Percentiles rank a stretch among this genome's conserved stretches.
phyloP scores from a whole-genome alignment of 129 eudicot species.

The Lonicera japonica region DNA sequence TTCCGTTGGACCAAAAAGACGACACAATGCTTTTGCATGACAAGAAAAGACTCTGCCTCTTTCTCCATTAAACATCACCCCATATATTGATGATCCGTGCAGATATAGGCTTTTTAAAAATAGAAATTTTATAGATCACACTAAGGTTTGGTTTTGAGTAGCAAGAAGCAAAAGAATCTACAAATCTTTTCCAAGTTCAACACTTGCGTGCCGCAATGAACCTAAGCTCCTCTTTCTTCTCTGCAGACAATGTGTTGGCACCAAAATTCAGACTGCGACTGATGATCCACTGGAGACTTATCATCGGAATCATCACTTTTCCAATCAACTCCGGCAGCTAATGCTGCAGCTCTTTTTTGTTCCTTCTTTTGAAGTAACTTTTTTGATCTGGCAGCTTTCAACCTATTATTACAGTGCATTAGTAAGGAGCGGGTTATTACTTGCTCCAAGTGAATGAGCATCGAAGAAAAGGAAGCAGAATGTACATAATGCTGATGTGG shows the following conservation, averaged over 20 bases:
- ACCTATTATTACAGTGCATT: conserved; percentile 36
- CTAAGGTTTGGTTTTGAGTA: background rate
- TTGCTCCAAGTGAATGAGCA: conserved; percentile 1
- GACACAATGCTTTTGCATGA: conserved; percentile 17
- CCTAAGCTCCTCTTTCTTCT: conserved; percentile 70
- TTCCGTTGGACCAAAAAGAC: conserved; percentile 35
- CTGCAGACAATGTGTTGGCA: conserved; percentile 44
- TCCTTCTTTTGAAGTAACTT: conserved; percentile 51
- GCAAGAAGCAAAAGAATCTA: background rate
- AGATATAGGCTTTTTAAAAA: background rate
- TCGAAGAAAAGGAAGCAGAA: background rate
- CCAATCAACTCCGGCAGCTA: conserved; percentile 88
- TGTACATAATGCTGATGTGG: background rate
- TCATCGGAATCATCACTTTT: conserved; percentile 75
- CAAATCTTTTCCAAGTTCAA: conserved; percentile 6
- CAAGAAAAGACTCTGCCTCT: too few relatives aligned
- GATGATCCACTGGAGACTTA: conserved; percentile 65
- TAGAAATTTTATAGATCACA: too few relatives aligned
- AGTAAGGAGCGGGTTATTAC: background rate
- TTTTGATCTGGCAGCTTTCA: conserved; percentile 76
- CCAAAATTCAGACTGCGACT: conserved; percentile 60
- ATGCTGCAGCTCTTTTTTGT: conserved; percentile 64
- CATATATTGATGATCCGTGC: background rate
- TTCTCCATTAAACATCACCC: background rate
- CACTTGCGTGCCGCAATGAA: conserved; percentile 90